Base-by-base conservation (phyloP, 257 asterid genomes). In the Forsythia viridissima region DNA sequence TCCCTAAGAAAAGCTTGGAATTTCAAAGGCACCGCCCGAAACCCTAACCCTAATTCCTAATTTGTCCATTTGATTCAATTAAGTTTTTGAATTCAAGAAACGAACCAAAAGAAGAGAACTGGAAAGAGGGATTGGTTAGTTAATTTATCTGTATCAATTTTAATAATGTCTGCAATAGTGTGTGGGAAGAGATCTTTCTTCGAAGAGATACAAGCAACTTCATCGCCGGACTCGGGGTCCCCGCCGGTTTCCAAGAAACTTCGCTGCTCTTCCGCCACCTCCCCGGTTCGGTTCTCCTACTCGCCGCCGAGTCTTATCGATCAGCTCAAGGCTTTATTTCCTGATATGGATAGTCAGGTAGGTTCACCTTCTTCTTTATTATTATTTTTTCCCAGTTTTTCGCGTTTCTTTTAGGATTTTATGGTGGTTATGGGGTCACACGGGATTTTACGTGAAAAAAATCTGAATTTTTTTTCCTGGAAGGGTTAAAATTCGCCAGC, bases 131-230 rank as follows among this genome's bases (percentile, higher is more conserved):
- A 39, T 18, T 67, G 37, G n/a, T 37, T 43, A 36, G 46, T 21
- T 46, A 59, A 2, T n/a, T 40, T 46, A 1, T 37, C 42, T 38
- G 15, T 73, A 34, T 43, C 51, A 39, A 72, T 67, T 67, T 52
- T 4, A 61, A 89, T 79, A 42, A 94, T 94, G 98, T 90, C 98
- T 86, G 94, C 97, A 6, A 68, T 89, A 8, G 88, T 94, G 69
- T 94, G 92, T 43, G 93, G 97, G 34, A 94, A 94, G 93, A 85
- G 98, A 82, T 90, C 94, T 12, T 94, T 91, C 90, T 86, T 88
- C 76, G 97, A 94, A 69, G 98, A 91, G 16, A 77, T 85, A 75
- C 80, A 92, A 41, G 75, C 81, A 30, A 76, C 84, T 70, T 72
- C 90, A 59, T 87, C 92, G 43, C 92, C 97, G 68, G 72, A 82